Base-by-base conservation (phyloP, 2,329 filamentous ascomycete species). In the Arthroderma sp. region DNA sequence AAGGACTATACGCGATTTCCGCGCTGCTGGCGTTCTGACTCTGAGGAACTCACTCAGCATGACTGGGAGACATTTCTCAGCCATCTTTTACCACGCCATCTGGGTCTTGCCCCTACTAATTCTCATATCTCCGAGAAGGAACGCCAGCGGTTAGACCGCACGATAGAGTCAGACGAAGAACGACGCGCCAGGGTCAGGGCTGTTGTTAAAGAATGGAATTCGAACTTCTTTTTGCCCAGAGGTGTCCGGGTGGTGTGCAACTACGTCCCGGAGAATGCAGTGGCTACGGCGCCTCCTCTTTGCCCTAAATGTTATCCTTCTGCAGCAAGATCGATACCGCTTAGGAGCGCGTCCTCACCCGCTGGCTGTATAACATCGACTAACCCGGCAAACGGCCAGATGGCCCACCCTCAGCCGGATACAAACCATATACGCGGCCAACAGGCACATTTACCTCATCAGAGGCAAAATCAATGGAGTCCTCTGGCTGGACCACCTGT, bases 61-160 rank as follows among this genome's bases (percentile, higher is more conserved):
- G 66, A 69, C 50, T 68, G 66, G 66, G 58, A 64, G 45, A 63
- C 59, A 6, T 69, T 68, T 47, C 46, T 67, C 27, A 60, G 61
- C 38, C 63, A 65, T 52, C 49, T 68, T 4, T 65, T 68, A 40
- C 66, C 65, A 2, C 51, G 57, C 4, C 57, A 65, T 46, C 51
- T 66, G 10, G 63, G 60, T 4, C 57, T 59, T 4, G 62, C 63
- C 4, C 57, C 61, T 1, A 52, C 57, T 4, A 65, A 63, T 30
- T 44, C 44, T 4, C 55, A 64, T 44, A 53, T 67, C 9, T 57
- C 61, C 4, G 61, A 57, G 4, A 61, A 65, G 45, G 44, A 66
- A 31, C 56, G 63, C 34, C 63, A 61, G 2, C 61, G 67, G 47
- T 65, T 66, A 22, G 56, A 61, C 49, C 57, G 62, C 28, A 57